Percentiles rank a stretch among this genome's conserved stretches.
These are phyloP conservation scores for Prunus campanulata DNA, from an alignment of 306 rosid genomes.

Conservation along the genomic window DNA sequence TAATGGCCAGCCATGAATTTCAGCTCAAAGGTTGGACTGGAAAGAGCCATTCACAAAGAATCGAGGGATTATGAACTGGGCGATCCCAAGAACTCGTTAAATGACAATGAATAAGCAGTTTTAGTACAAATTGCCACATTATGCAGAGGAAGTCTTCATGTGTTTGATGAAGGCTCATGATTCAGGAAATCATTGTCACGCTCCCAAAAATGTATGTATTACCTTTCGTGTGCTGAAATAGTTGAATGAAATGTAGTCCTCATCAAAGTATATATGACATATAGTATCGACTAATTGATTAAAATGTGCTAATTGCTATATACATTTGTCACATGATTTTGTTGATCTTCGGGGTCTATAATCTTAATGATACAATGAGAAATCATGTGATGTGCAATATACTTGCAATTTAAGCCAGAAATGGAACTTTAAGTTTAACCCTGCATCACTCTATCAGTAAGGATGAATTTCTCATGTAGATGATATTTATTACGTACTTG, in stretches of 20 bases:
- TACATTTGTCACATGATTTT: background rate
- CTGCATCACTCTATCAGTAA: background rate
- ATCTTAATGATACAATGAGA: background rate
- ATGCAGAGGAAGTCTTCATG: background rate
- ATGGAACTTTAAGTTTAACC: background rate
- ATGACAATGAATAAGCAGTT: background rate
- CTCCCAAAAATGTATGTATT: slow-evolving; percentile 3
- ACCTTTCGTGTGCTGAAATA: slow-evolving; percentile 8
- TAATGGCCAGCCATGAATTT: slow-evolving; percentile 20
- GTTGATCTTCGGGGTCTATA: background rate
- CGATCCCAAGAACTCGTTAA: background rate
- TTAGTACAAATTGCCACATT: background rate
- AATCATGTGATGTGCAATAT: background rate
- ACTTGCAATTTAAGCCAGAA: background rate
- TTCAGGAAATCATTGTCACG: background rate
- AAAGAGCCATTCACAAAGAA: background rate
- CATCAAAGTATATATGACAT: background rate
- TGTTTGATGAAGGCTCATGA: background rate
- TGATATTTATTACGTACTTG: background rate
- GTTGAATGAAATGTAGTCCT: background rate
- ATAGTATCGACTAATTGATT: background rate
- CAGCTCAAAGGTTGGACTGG: background rate
- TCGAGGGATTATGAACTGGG: background rate
- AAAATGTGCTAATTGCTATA: background rate
- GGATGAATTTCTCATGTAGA: background rate